phyloP scores from a whole-genome alignment of 305 asterid species.

The Solanum hybrid region DNA sequence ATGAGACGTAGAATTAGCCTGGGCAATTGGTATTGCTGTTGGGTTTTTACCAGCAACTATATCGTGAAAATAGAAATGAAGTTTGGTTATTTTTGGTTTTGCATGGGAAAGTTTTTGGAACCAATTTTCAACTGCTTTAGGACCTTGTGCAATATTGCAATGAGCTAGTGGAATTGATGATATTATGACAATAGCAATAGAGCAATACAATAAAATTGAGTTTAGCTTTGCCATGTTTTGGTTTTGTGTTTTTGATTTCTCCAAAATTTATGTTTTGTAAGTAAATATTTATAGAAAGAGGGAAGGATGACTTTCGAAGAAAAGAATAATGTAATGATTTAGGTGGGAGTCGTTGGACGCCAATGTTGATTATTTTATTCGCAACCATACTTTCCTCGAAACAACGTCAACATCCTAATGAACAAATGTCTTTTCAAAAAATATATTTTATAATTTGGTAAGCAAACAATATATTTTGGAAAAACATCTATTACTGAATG shows the following conservation, averaged over 20 bases:
- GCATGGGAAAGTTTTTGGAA: conserved; percentile 9
- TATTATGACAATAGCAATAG: neutral
- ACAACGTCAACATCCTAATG: neutral
- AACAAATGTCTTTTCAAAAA: neutral
- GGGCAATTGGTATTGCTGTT: conserved; percentile 7
- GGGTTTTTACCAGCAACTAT: neutral
- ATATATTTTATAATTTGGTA: neutral
- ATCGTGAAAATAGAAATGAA: conserved; percentile 26
- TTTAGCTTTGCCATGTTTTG: conserved; percentile 8
- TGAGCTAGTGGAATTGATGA: neutral
- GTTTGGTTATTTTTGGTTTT: conserved; percentile 16
- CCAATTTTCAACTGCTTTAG: conserved; percentile 20
- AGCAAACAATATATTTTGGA: neutral
- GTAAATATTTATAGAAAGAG: neutral
- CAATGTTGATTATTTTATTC: neutral
- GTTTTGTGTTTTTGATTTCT: neutral
- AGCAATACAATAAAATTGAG: neutral
- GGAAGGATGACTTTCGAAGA: neutral
- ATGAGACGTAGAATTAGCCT: conserved; percentile 6
- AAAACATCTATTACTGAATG: neutral
- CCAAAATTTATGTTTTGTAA: neutral
- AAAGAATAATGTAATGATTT: neutral
- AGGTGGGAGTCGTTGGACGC: neutral
- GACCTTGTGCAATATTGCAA: neutral
- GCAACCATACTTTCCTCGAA: neutral